A percentile compares a stretch with the other conserved stretches of the same genome.
These are phyloP conservation scores for Saturnispora sanitii DNA, from an alignment of 805 yeast species.

Conservation along the genomic window DNA sequence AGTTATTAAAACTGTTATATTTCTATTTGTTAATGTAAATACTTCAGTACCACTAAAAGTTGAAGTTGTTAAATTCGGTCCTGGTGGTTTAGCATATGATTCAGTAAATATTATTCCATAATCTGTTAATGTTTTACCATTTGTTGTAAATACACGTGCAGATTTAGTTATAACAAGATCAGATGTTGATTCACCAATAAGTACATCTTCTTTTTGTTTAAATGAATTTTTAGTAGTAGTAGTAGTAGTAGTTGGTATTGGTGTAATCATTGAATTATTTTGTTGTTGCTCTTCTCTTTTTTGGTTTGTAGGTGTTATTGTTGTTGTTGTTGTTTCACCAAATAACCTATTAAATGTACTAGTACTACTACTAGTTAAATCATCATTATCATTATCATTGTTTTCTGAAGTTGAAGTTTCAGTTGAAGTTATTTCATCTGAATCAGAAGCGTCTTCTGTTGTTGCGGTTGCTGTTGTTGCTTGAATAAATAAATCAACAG, in stretches of 20 bases:
- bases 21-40: neutral
- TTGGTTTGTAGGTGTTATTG: no score
- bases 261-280: no score
- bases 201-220: neutral
- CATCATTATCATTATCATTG: neutral
- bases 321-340: neutral
- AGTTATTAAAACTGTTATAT: neutral
- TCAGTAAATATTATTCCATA: constrained; percentile 5
- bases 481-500: neutral
- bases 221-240: neutral
- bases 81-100: constrained; percentile 5
- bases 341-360: neutral
- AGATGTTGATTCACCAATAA: constrained; percentile 3
- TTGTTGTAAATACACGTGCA: constrained; percentile 1
- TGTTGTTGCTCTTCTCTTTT: no score
- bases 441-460: neutral
- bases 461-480: neutral
- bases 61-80: constrained; percentile 2
- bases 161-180: neutral
- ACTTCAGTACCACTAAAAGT: neutral
- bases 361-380: no score
- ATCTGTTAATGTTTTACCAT: constrained; percentile 6
- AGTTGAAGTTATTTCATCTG: neutral
- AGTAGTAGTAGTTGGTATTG: no score
- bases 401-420: neutral